Evolutionary conservation across 192 early-diverging fungal genomes (phyloP).

Genomic region (Podila horticola): DNA sequence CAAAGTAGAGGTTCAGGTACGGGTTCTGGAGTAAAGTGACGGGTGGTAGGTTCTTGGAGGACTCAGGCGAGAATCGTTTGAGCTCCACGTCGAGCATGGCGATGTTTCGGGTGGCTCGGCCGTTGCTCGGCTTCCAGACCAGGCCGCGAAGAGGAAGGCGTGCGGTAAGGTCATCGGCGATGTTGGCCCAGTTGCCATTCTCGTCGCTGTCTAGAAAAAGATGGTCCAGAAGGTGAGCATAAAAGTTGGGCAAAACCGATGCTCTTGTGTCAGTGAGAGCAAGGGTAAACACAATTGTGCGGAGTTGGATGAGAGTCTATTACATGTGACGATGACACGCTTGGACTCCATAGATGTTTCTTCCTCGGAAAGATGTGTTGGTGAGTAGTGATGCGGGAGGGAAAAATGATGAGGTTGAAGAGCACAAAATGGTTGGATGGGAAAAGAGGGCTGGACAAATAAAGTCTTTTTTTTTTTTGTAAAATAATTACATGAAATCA

Average conservation of each 20-base stretch:
- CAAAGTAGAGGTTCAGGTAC: constrained; percentile 85
- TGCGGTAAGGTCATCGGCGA: constrained; percentile 70
- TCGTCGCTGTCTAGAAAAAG: constrained; percentile 61
- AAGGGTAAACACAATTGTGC: neutral
- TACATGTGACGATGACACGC: constrained; percentile 53
- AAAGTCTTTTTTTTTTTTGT: too few relatives aligned
- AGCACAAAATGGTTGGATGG: too few relatives aligned
- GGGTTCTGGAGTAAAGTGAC: constrained; percentile 62
- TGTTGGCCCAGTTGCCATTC: constrained; percentile 68
- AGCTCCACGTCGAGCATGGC: constrained; percentile 68
- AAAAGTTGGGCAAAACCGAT: neutral
- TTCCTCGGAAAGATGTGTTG: too few relatives aligned
- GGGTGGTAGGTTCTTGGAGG: constrained; percentile 51
- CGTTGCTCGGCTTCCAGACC: constrained; percentile 78
- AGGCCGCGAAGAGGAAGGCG: constrained; percentile 86
- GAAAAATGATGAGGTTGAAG: too few relatives aligned
- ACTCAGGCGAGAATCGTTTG: constrained; percentile 57
- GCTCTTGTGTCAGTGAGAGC: neutral
- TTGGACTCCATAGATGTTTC: constrained; percentile 30
- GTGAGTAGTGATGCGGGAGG: too few relatives aligned
- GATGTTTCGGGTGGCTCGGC: constrained; percentile 70
- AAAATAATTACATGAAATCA: too few relatives aligned
- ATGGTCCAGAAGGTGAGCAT: neutral
- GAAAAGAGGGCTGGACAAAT: too few relatives aligned
- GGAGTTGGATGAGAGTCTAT: neutral